Conservation (phyloP, 2,329 filamentous ascomycete species). For the Pseudogymnoascus sp. region DNA sequence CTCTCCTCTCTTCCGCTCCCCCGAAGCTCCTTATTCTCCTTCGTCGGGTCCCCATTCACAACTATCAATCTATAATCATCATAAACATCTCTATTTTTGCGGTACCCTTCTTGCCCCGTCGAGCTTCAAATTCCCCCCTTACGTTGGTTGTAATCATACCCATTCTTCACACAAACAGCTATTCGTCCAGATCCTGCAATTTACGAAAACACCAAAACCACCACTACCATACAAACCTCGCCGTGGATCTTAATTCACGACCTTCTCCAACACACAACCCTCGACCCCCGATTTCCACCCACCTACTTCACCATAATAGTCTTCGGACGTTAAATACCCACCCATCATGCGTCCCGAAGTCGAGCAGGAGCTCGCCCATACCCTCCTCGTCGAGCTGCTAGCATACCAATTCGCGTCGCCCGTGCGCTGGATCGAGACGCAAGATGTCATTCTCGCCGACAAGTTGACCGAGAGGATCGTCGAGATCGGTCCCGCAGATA, state of each 20-base stretch:
- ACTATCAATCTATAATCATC: constrained; percentile 8
- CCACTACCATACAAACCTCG: not conserved
- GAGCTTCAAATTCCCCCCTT: constrained; percentile 2
- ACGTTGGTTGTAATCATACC: constrained; percentile 5
- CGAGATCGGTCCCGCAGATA: constrained; percentile 94
- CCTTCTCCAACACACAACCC: not conserved
- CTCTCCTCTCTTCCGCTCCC: not conserved
- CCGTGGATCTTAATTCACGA: not conserved
- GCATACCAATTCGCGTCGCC: constrained; percentile 99
- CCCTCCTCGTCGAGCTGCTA: constrained; percentile 93
- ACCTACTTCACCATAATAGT: constrained; percentile 17
- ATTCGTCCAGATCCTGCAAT: not conserved
- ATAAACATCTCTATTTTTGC: not conserved
- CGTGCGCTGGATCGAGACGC: constrained; percentile 99
- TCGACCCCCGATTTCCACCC: not conserved
- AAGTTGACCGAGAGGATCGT: constrained; percentile 95
- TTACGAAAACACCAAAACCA: not conserved
- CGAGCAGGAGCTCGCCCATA: constrained; percentile 98
- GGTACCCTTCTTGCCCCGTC: not conserved
- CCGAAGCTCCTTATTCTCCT: not conserved
- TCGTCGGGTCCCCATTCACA: not conserved
- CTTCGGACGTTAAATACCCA: constrained; percentile 23
- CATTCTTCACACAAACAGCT: not conserved
- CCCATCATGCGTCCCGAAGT: constrained; percentile 89
- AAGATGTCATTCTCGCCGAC: constrained; percentile 97